phyloP scores from a whole-genome alignment of 2,329 filamentous ascomycete genomes.

The Epichloe elymi region DNA sequence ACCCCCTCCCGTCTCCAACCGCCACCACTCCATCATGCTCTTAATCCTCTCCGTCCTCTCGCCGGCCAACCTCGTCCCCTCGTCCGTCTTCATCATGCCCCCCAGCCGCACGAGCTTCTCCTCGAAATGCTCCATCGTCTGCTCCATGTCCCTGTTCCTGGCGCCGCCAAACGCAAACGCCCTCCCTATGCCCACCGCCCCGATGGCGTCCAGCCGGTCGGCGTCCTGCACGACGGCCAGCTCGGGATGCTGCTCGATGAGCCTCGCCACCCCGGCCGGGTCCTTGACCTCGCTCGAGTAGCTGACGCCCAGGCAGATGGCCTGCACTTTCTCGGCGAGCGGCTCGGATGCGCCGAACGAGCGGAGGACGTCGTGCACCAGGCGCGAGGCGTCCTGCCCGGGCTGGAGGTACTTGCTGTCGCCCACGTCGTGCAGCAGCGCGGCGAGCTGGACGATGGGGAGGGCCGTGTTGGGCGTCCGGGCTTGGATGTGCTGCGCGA shows the following conservation, averaged over 20 bases:
- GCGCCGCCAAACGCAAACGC: constrained; percentile 53
- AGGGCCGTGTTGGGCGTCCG: constrained; percentile 27
- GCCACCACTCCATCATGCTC: constrained; percentile 45
- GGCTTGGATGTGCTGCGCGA: constrained; percentile 53
- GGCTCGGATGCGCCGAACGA: constrained; percentile 39
- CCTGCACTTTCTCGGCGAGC: constrained; percentile 55
- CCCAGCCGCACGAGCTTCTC: constrained; percentile 59
- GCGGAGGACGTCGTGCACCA: constrained; percentile 42
- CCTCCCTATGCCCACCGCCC: constrained; percentile 70
- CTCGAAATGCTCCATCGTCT: constrained; percentile 61
- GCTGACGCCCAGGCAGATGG: constrained; percentile 63
- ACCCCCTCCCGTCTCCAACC: constrained; percentile 28
- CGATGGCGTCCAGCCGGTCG: constrained; percentile 82
- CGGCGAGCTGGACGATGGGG: constrained; percentile 51
- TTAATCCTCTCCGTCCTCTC: constrained; percentile 39
- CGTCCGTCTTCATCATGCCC: constrained; percentile 51
- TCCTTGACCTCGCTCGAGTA: constrained; percentile 62
- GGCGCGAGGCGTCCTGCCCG: constrained; percentile 41
- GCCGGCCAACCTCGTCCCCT: constrained; percentile 38
- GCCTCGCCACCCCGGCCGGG: constrained; percentile 41
- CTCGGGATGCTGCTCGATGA: constrained; percentile 51
- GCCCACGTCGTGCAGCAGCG: constrained; percentile 76
- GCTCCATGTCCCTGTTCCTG: constrained; percentile 43
- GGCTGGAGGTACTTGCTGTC: constrained; percentile 66
- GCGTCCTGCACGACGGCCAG: constrained; percentile 77